phyloP scores from a whole-genome alignment of 345 rosid species.

The Punica granatum region DNA sequence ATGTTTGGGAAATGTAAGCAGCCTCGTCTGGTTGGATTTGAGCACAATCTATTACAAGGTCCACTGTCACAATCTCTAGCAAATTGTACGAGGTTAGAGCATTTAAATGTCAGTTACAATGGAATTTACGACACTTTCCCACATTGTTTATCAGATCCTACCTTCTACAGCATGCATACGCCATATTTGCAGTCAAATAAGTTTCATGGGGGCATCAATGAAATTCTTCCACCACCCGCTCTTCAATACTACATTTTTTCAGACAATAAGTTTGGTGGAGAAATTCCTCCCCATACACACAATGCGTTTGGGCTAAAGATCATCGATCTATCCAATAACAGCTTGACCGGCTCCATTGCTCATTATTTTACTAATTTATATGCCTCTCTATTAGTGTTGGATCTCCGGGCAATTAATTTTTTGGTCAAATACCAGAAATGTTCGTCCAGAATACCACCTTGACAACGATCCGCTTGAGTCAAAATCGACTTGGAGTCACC shows the following conservation, averaged over 20 bases:
- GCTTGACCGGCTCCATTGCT: conserved; percentile 19
- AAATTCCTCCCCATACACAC: conserved; percentile 17
- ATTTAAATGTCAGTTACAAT: too few relatives aligned
- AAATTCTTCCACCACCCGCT: background rate
- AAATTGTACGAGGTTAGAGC: too few relatives aligned
- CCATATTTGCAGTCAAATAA: too few relatives aligned
- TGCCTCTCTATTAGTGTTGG: background rate
- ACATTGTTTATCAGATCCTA: too few relatives aligned
- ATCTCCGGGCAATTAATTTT: conserved; percentile 12
- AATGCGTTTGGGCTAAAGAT: background rate
- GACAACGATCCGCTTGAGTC: conserved; percentile 8
- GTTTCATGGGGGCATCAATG: too few relatives aligned
- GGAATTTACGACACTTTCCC: too few relatives aligned
- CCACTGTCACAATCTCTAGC: too few relatives aligned
- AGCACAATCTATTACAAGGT: too few relatives aligned
- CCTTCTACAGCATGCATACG: too few relatives aligned
- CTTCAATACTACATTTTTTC: background rate
- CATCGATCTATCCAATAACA: conserved; percentile 15
- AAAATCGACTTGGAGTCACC: conserved; percentile 15
- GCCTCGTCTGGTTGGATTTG: too few relatives aligned
- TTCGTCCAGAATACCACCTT: background rate
- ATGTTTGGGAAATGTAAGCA: too few relatives aligned
- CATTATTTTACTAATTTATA: conserved; percentile 11
- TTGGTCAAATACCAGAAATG: conserved; percentile 11
- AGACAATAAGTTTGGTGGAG: background rate